These are phyloP conservation scores for Cyberlindnera amylophila DNA, from an alignment of 805 yeast genomes.

Conservation along the genomic window DNA sequence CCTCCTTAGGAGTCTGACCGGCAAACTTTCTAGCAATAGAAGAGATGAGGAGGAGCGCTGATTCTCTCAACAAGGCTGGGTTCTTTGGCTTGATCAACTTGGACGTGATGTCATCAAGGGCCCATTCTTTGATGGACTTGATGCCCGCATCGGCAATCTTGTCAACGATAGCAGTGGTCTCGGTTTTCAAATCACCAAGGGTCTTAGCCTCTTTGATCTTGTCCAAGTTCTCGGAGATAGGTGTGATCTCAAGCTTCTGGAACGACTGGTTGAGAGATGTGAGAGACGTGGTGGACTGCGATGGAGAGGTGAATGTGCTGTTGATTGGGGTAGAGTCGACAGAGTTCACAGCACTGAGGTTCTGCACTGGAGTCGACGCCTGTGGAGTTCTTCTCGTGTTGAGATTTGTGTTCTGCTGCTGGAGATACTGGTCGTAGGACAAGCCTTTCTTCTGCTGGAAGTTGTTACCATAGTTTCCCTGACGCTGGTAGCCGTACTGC, in stretches of 20 bases:
- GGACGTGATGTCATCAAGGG: constrained; percentile 55
- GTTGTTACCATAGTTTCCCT: constrained; percentile 10
- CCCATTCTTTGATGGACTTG: constrained; percentile 55
- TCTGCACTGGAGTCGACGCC: constrained; percentile 8
- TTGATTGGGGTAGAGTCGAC: constrained; percentile 23
- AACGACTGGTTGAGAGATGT: constrained; percentile 70
- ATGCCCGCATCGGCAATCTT: constrained; percentile 43
- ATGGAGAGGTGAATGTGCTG: constrained; percentile 33
- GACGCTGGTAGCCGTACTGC: constrained; percentile 6
- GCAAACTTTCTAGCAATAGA: constrained; percentile 58
- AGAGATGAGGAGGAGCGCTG: constrained; percentile 60
- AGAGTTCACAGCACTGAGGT: constrained; percentile 18
- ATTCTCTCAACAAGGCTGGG: constrained; percentile 71
- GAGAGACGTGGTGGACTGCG: constrained; percentile 68
- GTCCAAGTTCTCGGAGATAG: constrained; percentile 57
- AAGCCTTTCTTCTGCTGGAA: constrained; percentile 23
- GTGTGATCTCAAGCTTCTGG: constrained; percentile 58
- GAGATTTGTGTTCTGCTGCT: constrained; percentile 17
- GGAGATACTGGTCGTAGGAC: constrained; percentile 25
- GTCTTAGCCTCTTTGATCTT: constrained; percentile 41
- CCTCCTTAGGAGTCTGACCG: constrained; percentile 70
- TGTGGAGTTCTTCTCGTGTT: constrained; percentile 17
- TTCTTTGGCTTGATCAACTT: constrained; percentile 72
- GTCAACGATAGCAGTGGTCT: constrained; percentile 40
- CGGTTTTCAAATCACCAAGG: constrained; percentile 34